Percentiles rank a stretch among this genome's conserved stretches.
phyloP scores from a whole-genome alignment of 192 early-diverging fungal species.

The Paraglomus brasilianum region DNA sequence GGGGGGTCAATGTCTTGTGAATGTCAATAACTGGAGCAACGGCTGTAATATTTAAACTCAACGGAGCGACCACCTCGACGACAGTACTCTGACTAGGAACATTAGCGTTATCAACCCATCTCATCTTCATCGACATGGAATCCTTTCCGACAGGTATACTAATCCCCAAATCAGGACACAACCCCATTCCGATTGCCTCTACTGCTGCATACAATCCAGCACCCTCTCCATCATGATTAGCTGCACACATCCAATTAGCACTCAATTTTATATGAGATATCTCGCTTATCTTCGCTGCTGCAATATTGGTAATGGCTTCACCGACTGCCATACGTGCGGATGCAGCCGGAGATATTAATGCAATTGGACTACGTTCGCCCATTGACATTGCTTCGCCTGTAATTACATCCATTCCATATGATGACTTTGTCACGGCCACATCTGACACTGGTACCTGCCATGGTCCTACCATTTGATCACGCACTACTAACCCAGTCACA shows the following conservation, averaged over 20 bases:
- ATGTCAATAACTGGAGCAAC: constrained; percentile 88
- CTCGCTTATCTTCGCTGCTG: constrained; percentile 77
- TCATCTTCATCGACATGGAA: constrained; percentile 99
- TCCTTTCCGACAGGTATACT: constrained; percentile 99
- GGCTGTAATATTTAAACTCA: constrained; percentile 91
- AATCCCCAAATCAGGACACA: constrained; percentile 91
- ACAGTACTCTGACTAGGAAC: no score
- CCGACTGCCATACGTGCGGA: constrained; percentile 97
- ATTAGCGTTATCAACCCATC: constrained; percentile 61
- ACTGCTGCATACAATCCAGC: constrained; percentile 91
- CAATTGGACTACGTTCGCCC: constrained; percentile 92
- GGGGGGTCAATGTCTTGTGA: constrained; percentile 86
- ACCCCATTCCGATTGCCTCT: constrained; percentile 85
- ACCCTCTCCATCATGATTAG: constrained; percentile 89
- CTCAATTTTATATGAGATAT: constrained; percentile 78
- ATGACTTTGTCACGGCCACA: constrained; percentile 87
- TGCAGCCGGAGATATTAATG: constrained; percentile 80
- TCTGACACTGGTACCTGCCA: constrained; percentile 99
- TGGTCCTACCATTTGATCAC: constrained; percentile 98
- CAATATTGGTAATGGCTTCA: constrained; percentile 89
- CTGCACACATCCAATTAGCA: constrained; percentile 99
- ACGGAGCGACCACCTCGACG: constrained; percentile 80
- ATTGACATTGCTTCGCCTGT: constrained; percentile 97
- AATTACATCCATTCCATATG: constrained; percentile 64
- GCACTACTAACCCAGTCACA: constrained; percentile 90